Evolutionary conservation across 2,329 filamentous ascomycete species (phyloP).

Genomic region (Eutypa lata): DNA sequence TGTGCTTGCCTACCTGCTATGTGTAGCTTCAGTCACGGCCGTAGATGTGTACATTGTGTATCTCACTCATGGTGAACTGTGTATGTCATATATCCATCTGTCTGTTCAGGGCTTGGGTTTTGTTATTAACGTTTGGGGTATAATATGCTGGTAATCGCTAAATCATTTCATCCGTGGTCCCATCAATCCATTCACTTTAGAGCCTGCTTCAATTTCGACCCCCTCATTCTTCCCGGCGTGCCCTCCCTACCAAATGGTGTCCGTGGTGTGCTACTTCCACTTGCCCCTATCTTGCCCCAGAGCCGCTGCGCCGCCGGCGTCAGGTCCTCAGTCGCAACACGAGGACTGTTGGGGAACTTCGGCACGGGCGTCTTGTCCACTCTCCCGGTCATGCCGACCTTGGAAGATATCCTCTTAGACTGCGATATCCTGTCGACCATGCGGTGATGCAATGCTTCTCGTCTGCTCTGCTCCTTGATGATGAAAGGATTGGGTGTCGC

Average conservation of each 20-base stretch:
- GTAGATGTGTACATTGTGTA: no score
- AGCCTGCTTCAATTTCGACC: conserved; percentile 32
- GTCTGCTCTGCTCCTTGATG: conserved; percentile 67
- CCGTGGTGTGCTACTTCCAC: conserved; percentile 28
- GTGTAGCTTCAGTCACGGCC: no score
- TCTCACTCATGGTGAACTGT: no score
- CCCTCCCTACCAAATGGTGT: conserved; percentile 38
- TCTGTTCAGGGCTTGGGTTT: no score
- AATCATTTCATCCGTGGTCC: neutral
- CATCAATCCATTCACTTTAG: conserved; percentile 20
- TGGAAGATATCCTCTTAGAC: conserved; percentile 63
- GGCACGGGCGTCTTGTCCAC: conserved; percentile 61
- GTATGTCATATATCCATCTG: no score
- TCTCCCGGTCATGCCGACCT: conserved; percentile 58
- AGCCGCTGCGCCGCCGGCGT: conserved; percentile 74
- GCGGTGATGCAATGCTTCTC: conserved; percentile 79
- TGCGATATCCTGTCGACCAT: conserved; percentile 82
- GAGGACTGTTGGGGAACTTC: conserved; percentile 65
- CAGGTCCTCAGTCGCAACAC: conserved; percentile 48
- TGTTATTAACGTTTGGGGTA: conserved; percentile 19
- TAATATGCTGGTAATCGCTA: conserved; percentile 8
- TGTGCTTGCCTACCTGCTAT: no score
- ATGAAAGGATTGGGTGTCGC: conserved; percentile 76
- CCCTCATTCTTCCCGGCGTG: conserved; percentile 36
- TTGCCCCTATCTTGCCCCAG: conserved; percentile 58